Evolutionary conservation across 441 rosid genomes (phyloP).

Genomic region (Kokia cookei): DNA sequence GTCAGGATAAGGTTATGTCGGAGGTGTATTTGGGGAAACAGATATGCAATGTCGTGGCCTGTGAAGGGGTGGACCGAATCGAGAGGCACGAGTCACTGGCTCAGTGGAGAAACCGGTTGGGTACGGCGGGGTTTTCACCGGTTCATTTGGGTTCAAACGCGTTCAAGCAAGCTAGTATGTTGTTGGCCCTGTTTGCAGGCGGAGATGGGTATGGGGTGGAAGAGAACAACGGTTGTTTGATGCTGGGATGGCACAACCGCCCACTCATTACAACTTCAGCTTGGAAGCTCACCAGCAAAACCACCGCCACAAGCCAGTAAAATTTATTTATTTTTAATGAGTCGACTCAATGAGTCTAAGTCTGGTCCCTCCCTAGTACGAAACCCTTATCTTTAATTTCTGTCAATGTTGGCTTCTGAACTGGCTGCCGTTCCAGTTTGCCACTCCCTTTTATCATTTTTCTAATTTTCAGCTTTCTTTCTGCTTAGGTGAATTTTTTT

Average conservation of each 20-base stretch:
- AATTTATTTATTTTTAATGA: constrained; percentile 11
- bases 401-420: constrained; percentile 19
- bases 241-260: constrained; percentile 90
- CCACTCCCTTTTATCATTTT: constrained; percentile 2
- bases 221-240: constrained; percentile 71
- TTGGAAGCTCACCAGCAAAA: constrained; percentile 44
- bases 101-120: constrained; percentile 63
- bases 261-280: constrained; percentile 88
- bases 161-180: constrained; percentile 82
- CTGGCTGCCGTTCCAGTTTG: constrained; percentile 21
- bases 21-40: constrained; percentile 71
- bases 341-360: constrained; percentile 12
- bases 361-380: not conserved
- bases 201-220: constrained; percentile 89
- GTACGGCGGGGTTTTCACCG: constrained; percentile 56
- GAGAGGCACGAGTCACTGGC: constrained; percentile 72
- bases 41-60: constrained; percentile 67
- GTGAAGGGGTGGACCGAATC: constrained; percentile 68
- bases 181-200: constrained; percentile 61
- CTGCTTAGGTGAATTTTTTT: not conserved
- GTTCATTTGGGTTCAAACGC: constrained; percentile 82
- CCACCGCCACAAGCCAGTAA: not conserved
- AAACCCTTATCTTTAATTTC: constrained; percentile 11
- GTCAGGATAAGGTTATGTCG: constrained; percentile 58
- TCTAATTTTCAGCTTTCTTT: not conserved